Evolutionary conservation across 495 filamentous ascomycete species (phyloP), one percentile per base, ranked within the genome.

Genomic region (Glutinoglossum americanum): DNA sequence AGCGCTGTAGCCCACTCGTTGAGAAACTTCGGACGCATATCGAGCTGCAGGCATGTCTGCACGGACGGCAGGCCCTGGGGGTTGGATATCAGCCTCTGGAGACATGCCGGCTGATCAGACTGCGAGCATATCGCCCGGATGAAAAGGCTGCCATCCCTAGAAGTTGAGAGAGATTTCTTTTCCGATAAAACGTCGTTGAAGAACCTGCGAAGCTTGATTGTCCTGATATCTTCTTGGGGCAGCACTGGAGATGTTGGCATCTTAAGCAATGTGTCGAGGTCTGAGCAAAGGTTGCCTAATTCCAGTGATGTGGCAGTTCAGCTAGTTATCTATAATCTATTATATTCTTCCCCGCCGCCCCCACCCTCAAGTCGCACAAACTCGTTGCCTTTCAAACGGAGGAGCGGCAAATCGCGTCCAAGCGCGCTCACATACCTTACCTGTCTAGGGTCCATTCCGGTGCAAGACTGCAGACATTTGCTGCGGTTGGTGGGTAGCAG

Each of bases 81-180:
- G 9, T 69, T 78, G 1, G 76, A 67, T 8, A 82, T 63, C 13
- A 88, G 62, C 30, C 68, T 71, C 60, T 85, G 73, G 11, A 80
- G 65, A 58, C 77, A 81, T 0, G 65, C 66, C n/a, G 69, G 64
- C 1, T 66, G 73, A 53, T 80, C 73, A 0, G 62, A 51, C 60
- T 81, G 72, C 13, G 60, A 66, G 21, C 72, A 69, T 3, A 84
- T 61, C 0, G 83, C 76, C 60, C 85, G 80, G 6, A 87, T 56
- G 56, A 85, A 81, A 9, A 72, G 69, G 44, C 73, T 73, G n/a
- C 71, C 75, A 59, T 78, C 70, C n/a, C 59, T 59, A 4, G 60
- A 23, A 32, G 59, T 70, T 9, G 58, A 53, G 23, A 75, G 28
- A 15, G 57, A 21, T 27, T 66, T 62, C 39, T 70, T 65, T n/a